Conservation (phyloP, 2,329 filamentous ascomycete species). For the Curvularia hawaiiensis region DNA sequence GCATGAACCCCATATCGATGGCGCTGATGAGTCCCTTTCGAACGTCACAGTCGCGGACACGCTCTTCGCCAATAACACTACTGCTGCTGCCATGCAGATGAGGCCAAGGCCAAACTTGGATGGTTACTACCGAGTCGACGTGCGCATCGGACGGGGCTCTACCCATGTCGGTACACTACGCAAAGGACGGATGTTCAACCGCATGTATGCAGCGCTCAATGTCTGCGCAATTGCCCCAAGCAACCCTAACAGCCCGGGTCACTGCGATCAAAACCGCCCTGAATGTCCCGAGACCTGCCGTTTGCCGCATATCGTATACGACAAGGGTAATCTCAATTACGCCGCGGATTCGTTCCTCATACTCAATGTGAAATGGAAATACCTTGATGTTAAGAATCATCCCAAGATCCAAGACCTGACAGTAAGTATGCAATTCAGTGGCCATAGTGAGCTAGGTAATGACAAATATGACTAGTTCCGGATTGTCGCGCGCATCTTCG, state of each 20-base stretch:
- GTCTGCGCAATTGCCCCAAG: not conserved
- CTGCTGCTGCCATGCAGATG: not conserved
- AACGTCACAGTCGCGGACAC: not conserved
- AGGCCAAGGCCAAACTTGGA: not conserved
- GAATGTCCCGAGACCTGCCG: not conserved
- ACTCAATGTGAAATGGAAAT: not conserved
- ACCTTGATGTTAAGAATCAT: not conserved
- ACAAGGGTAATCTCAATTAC: not conserved
- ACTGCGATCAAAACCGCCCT: not conserved
- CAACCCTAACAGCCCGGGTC: not conserved
- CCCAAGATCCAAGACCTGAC: constrained; percentile 2
- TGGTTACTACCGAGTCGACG: constrained; percentile 6
- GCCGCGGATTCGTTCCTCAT: not conserved
- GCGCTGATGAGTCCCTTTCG: not conserved
- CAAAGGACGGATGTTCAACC: constrained; percentile 5
- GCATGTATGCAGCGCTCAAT: constrained; percentile 4
- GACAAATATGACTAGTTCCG: not conserved
- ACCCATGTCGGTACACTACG: constrained; percentile 10
- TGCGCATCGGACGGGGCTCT: not conserved
- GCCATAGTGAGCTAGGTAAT: no score
- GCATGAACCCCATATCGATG: not conserved
- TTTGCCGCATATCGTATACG: constrained; percentile 1
- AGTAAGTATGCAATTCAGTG: not conserved
- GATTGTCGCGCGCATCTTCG: constrained; percentile 8
- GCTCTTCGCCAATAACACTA: not conserved